These are phyloP conservation scores for Botrytis sinoallii DNA, from an alignment of 2,329 filamentous ascomycete species.

Conservation along the genomic window DNA sequence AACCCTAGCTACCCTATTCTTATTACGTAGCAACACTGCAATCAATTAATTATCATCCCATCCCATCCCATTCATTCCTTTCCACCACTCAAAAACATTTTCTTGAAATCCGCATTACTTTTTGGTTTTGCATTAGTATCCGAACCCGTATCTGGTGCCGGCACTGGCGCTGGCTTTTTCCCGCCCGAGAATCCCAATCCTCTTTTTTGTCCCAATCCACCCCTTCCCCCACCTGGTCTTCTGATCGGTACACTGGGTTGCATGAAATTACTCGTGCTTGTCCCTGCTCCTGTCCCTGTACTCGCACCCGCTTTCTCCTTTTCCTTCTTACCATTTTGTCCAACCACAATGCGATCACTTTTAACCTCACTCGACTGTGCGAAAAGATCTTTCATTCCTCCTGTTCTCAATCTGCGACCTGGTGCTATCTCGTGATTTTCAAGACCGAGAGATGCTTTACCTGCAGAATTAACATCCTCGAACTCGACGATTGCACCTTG, in stretches of 20 bases:
- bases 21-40: background rate
- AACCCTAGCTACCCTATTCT: background rate
- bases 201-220: conserved; percentile 39
- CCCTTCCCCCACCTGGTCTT: conserved; percentile 40
- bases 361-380: conserved; percentile 47
- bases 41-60: background rate
- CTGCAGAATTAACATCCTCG: conserved; percentile 60
- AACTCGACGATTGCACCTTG: conserved; percentile 87
- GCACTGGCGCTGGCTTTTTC: background rate
- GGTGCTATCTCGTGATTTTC: conserved; percentile 53
- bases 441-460: conserved; percentile 63
- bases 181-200: conserved; percentile 36
- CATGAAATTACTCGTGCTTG: conserved; percentile 40
- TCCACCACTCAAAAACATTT: conserved; percentile 39
- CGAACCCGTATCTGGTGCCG: conserved; percentile 12
- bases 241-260: conserved; percentile 33
- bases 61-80: conserved; percentile 21
- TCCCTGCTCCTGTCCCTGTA: background rate
- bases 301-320: background rate
- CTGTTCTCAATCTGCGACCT: conserved; percentile 53
- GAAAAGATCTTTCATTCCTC: conserved; percentile 53
- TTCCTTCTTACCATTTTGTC: conserved; percentile 30
- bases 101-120: conserved; percentile 58
- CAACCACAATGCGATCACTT: conserved; percentile 42
- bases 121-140: conserved; percentile 36